Evolutionary conservation across 2,329 filamentous ascomycete species (phyloP).

Genomic region (Botrytis galanthina): DNA sequence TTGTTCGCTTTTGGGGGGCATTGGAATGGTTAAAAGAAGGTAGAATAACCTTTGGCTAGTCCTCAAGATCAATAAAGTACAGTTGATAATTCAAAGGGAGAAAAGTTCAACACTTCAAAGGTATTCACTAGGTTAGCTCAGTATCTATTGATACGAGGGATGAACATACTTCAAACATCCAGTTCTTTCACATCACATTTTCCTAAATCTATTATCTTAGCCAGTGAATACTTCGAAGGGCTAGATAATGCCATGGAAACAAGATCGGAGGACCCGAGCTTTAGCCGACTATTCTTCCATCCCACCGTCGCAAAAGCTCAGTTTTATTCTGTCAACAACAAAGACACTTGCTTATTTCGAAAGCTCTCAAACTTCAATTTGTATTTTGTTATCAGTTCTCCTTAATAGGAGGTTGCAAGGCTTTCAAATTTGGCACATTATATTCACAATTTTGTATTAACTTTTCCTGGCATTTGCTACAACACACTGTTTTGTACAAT

Average conservation of each 20-base stretch:
- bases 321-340: neutral
- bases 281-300: neutral
- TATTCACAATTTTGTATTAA: neutral
- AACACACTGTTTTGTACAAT: neutral
- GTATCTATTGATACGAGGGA: neutral
- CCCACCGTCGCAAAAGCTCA: neutral
- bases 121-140: neutral
- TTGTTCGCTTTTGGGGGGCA: accelerated
- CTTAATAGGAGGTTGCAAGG: neutral
- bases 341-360: neutral
- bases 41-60: accelerated
- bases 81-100: neutral
- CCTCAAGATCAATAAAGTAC: accelerated
- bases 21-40: neutral
- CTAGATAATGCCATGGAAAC: neutral
- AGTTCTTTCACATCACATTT: neutral
- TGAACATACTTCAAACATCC: neutral
- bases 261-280: neutral
- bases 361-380: neutral
- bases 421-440: no score
- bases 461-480: neutral
- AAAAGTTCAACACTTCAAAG: neutral
- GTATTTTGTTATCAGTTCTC: no score
- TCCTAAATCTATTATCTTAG: accelerated
- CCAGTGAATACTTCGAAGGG: neutral